Evolutionary conservation across 2,329 filamentous ascomycete genomes (phyloP).

Genomic region (Arthrobotrys sphaeroides): DNA sequence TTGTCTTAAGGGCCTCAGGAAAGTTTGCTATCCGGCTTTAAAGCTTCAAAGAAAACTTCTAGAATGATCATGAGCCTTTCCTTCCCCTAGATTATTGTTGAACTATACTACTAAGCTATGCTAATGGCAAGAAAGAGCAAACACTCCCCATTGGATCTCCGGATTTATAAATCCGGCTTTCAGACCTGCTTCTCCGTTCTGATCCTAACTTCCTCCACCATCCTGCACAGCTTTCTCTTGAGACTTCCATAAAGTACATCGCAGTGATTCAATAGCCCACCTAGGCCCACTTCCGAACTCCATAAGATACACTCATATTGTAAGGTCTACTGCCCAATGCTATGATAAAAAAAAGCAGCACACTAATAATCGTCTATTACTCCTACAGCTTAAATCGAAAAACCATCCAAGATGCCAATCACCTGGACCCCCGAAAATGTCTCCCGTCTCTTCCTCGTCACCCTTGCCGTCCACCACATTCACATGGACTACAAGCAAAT

Average conservation of each 20-base stretch:
- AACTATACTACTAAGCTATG: not conserved
- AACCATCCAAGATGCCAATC: conserved; percentile 41
- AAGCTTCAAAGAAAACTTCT: conserved; percentile 15
- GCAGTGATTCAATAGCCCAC: conserved; percentile 6
- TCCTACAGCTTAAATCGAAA: not conserved
- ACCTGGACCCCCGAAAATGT: conserved; percentile 54
- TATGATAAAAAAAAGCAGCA: not conserved
- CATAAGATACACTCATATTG: not conserved
- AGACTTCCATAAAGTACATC: conserved; percentile 20
- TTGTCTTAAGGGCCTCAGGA: not conserved
- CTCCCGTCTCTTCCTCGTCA: conserved; percentile 51
- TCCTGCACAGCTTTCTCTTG: conserved; percentile 13
- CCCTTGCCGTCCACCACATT: conserved; percentile 50
- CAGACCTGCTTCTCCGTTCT: not conserved
- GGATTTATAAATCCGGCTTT: conserved; percentile 45
- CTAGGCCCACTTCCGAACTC: not conserved
- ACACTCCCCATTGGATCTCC: conserved; percentile 19
- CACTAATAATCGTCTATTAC: not conserved
- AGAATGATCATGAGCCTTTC: not conserved
- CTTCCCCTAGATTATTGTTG: not conserved
- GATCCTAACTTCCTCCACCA: conserved; percentile 16
- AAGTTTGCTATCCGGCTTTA: conserved; percentile 19
- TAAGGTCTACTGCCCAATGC: not conserved
- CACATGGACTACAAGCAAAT: conserved; percentile 54
- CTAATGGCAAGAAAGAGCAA: conserved; percentile 11